Percentiles rank a stretch among this genome's conserved stretches.
Conservation (phyloP, 2,329 filamentous ascomycete species). For the Cladosporium sp. region DNA sequence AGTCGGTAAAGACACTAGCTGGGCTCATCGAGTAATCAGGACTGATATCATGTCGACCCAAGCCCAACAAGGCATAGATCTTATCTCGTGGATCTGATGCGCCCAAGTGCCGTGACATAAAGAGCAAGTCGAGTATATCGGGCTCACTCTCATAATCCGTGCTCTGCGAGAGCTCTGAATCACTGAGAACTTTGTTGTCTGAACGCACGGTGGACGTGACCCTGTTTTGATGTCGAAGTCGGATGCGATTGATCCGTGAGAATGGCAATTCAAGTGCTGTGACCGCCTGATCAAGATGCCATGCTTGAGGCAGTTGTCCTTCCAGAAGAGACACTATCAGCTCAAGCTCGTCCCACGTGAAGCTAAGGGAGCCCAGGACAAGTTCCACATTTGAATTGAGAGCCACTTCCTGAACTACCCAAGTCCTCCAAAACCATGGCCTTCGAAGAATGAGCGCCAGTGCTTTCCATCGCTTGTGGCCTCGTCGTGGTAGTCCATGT, state of each 20-base stretch:
- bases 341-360: slow-evolving; percentile 34
- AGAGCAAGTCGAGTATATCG: slow-evolving; percentile 33
- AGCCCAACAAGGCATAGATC: slow-evolving; percentile 32
- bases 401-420: slow-evolving; percentile 36
- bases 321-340: slow-evolving; percentile 29
- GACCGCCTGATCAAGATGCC: slow-evolving; percentile 31
- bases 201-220: neutral
- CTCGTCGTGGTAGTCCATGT: slow-evolving; percentile 31
- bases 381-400: slow-evolving; percentile 33
- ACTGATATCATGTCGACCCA: slow-evolving; percentile 30
- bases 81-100: slow-evolving; percentile 34
- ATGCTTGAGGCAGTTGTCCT: slow-evolving; percentile 27
- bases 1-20: slow-evolving; percentile 32
- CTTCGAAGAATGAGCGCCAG: slow-evolving; percentile 29
- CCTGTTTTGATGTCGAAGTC: slow-evolving; percentile 26
- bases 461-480: slow-evolving; percentile 31
- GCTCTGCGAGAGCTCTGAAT: neutral
- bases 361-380: slow-evolving; percentile 27
- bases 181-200: too few species aligned
- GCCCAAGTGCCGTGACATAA: slow-evolving; percentile 33
- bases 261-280: slow-evolving; percentile 33
- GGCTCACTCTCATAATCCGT: slow-evolving; percentile 22
- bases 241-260: slow-evolving; percentile 33
- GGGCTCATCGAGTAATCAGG: slow-evolving; percentile 31
- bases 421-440: slow-evolving; percentile 35